Evolutionary conservation across 2,329 filamentous ascomycete genomes (phyloP).

Genomic region (Graphilbum fragrans): DNA sequence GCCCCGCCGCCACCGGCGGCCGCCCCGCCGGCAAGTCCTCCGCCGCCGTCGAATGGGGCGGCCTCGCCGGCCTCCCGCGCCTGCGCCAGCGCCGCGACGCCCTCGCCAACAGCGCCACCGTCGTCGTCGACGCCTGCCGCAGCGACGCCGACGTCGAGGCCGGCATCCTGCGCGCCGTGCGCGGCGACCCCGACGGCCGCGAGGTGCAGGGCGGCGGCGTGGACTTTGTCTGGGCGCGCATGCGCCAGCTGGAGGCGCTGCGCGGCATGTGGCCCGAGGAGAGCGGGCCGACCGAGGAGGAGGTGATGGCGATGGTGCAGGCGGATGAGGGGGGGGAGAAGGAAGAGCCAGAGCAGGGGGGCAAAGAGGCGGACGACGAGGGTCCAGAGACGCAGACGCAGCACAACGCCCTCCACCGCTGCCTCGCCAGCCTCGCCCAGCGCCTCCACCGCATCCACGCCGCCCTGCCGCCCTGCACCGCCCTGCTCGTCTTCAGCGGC

Average conservation of each 20-base stretch:
- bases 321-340: constrained; percentile 1
- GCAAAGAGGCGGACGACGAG: background rate
- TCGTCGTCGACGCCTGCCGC: constrained; percentile 38
- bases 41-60: constrained; percentile 77
- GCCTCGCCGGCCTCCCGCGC: background rate
- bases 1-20: constrained; percentile 42
- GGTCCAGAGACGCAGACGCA: background rate
- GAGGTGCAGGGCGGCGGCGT: constrained; percentile 48
- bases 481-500: constrained; percentile 52
- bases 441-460: constrained; percentile 44
- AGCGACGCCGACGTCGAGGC: constrained; percentile 46
- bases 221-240: constrained; percentile 55
- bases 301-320: constrained; percentile 7
- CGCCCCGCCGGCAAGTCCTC: constrained; percentile 47
- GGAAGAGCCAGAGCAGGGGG: background rate
- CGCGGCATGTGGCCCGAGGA: constrained; percentile 55
- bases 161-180: constrained; percentile 44
- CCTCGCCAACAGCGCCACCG: constrained; percentile 17
- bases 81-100: constrained; percentile 36
- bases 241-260: constrained; percentile 52
- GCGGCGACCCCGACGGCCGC: constrained; percentile 43
- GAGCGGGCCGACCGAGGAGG: constrained; percentile 19
- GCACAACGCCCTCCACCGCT: constrained; percentile 26
- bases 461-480: constrained; percentile 51
- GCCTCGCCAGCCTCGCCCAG: constrained; percentile 30